Conservation (phyloP, 331 rosid genomes). For the Pyrus hybrid region DNA sequence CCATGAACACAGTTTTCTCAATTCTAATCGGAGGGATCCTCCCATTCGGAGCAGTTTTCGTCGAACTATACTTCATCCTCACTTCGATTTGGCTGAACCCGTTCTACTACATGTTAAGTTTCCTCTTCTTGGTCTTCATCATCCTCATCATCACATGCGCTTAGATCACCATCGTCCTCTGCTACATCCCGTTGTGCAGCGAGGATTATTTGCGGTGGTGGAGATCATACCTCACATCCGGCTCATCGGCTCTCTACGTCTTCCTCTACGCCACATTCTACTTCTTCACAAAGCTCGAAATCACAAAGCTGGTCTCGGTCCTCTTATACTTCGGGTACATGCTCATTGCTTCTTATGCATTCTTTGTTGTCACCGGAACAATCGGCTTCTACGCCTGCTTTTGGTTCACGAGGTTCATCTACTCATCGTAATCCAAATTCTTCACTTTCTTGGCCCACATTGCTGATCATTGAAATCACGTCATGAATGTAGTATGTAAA, state of each 20-base stretch:
- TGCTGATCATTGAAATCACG: too few relatives aligned
- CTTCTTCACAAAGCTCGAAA: conserved; percentile 97
- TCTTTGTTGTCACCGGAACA: conserved; percentile 89
- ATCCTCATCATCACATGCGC: conserved; percentile 92
- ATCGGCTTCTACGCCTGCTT: conserved; percentile 93
- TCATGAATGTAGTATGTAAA: too few relatives aligned
- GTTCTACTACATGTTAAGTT: conserved; percentile 95
- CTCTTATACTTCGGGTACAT: conserved; percentile 87
- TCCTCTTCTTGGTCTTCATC: conserved; percentile 85
- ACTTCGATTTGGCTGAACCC: conserved; percentile 98
- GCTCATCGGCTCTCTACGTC: conserved; percentile 56
- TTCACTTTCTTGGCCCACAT: too few relatives aligned
- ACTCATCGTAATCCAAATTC: conserved; percentile 43
- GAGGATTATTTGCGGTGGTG: conserved; percentile 99
- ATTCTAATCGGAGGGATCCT: conserved; percentile 89
- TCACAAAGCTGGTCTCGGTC: conserved; percentile 86
- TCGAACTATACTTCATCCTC: conserved; percentile 96
- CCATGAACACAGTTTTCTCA: conserved; percentile 89
- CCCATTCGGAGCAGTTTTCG: conserved; percentile 97
- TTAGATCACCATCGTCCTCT: conserved; percentile 85
- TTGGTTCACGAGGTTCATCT: conserved; percentile 94
- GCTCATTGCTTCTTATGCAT: conserved; percentile 88
- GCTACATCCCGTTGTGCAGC: conserved; percentile 99
- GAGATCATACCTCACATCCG: conserved; percentile 92
- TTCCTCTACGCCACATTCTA: too few relatives aligned